Percentiles rank a stretch among this genome's conserved stretches.
Conservation (phyloP, 805 yeast species). For the Ascoidea asiatica region DNA sequence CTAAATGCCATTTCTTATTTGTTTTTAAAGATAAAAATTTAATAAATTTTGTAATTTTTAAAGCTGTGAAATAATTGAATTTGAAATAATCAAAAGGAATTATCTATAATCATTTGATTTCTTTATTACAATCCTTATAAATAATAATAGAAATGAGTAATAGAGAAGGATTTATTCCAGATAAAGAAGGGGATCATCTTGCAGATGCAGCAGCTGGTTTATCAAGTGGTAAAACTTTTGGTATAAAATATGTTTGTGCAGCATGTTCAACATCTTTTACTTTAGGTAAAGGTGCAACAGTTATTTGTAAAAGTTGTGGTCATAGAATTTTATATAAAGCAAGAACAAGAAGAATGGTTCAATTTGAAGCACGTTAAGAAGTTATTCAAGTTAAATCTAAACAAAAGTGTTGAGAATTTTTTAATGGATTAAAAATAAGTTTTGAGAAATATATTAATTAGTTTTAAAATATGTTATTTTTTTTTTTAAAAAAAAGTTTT, state of each 20-base stretch:
- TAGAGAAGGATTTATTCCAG: constrained; percentile 84
- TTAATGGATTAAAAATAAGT: no score
- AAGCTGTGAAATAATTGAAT: no score
- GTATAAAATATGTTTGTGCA: constrained; percentile 90
- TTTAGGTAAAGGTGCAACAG: constrained; percentile 86
- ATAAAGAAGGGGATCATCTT: constrained; percentile 45
- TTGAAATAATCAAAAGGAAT: no score
- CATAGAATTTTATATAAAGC: constrained; percentile 96
- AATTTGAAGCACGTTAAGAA: constrained; percentile 25
- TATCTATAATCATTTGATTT: no score
- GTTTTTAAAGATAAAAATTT: no score
- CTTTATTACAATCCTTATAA: not conserved
- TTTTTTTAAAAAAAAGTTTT: no score
- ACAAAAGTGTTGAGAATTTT: no score
- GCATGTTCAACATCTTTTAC: constrained; percentile 88
- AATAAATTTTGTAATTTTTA: no score
- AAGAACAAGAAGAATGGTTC: constrained; percentile 91
- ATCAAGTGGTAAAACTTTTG: constrained; percentile 53
- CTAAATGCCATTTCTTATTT: no score
- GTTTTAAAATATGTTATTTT: no score
- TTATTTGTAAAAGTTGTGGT: constrained; percentile 97
- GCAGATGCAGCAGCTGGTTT: constrained; percentile 84
- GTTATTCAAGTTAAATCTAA: constrained; percentile 67
- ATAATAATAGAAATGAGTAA: constrained; percentile 9
- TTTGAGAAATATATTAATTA: no score